These are phyloP conservation scores for Fusarium sororula DNA, from an alignment of 2,329 filamentous ascomycete species.

Conservation along the genomic window DNA sequence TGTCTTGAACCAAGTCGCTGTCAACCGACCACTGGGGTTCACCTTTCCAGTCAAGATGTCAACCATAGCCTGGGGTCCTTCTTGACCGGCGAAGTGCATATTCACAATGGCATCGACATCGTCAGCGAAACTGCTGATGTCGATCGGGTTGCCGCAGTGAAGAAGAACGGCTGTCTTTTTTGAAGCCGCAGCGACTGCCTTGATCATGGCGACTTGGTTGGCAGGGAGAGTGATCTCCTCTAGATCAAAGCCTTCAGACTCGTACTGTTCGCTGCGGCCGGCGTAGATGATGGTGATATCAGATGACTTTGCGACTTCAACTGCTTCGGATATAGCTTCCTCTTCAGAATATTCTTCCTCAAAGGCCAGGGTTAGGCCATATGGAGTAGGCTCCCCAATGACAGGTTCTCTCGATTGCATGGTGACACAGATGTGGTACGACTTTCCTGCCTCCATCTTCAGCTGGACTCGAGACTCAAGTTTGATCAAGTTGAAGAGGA, in stretches of 20 bases:
- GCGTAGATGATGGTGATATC: neutral
- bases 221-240: neutral
- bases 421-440: neutral
- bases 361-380: neutral
- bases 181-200: neutral
- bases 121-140: neutral
- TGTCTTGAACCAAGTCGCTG: neutral
- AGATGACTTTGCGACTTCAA: neutral
- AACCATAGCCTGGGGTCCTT: neutral
- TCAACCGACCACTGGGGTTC: neutral
- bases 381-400: neutral
- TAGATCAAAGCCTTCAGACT: neutral
- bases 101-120: neutral
- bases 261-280: neutral
- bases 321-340: neutral
- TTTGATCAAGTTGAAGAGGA: neutral
- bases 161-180: neutral
- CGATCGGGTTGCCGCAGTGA: neutral
- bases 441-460: accelerated
- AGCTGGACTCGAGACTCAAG: accelerated
- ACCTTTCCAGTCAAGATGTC: neutral
- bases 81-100: neutral
- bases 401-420: neutral
- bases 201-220: neutral
- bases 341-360: neutral